Evolutionary conservation across 805 yeast species (phyloP).

Genomic region (Blastobotrys muscicola): DNA sequence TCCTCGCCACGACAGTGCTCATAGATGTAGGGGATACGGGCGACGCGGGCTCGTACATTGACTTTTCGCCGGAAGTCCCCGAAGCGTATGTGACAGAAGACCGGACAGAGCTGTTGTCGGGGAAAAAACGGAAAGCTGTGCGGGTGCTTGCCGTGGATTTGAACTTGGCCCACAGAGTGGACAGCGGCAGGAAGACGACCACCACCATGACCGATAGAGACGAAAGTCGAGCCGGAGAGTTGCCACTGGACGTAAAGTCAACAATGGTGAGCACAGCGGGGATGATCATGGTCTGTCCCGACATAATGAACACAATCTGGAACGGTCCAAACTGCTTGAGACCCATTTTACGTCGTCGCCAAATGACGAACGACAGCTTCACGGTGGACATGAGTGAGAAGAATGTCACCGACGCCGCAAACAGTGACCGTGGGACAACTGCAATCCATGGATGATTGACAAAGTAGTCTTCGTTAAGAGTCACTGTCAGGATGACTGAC

Average conservation of each 20-base stretch:
- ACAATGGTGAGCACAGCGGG: slow-evolving; percentile 64
- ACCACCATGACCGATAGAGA: slow-evolving; percentile 48
- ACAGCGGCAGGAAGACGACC: slow-evolving; percentile 66
- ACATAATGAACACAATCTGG: slow-evolving; percentile 73
- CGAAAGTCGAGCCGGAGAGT: slow-evolving; percentile 30
- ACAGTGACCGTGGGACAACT: slow-evolving; percentile 37
- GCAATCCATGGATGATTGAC: slow-evolving; percentile 23
- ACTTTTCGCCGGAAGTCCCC: too few relatives aligned
- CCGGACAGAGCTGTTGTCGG: too few relatives aligned
- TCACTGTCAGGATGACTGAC: slow-evolving; percentile 27
- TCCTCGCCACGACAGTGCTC: neutral
- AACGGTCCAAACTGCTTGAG: slow-evolving; percentile 72
- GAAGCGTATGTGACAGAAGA: too few relatives aligned
- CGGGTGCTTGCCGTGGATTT: slow-evolving; percentile 4
- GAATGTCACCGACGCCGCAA: slow-evolving; percentile 58
- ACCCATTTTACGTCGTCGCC: slow-evolving; percentile 68
- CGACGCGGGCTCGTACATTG: neutral
- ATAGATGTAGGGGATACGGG: neutral
- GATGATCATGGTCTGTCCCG: slow-evolving; percentile 68
- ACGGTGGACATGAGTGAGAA: slow-evolving; percentile 49
- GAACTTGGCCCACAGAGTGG: slow-evolving; percentile 73
- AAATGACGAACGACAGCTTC: slow-evolving; percentile 63
- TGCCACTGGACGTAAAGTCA: slow-evolving; percentile 37
- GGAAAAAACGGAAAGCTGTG: too few relatives aligned
- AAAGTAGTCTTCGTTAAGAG: slow-evolving; percentile 44